These are phyloP conservation scores for Vitis hybrid DNA, from an alignment of 177 flowering plant genomes.

Conservation along the genomic window DNA sequence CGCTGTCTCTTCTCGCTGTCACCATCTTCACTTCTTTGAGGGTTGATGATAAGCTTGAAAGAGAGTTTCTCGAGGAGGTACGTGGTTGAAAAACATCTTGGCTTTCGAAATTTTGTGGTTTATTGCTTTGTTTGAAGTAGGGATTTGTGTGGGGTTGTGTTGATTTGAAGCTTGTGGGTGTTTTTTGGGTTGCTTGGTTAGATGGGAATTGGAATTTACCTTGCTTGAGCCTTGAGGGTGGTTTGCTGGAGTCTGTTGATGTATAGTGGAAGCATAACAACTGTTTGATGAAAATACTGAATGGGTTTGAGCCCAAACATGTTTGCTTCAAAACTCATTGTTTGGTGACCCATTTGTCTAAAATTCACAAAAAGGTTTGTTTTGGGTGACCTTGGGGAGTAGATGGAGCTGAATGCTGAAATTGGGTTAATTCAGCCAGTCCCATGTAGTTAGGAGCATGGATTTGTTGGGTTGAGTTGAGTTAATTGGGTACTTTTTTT, in stretches of 20 bases:
- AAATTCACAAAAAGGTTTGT: neutral
- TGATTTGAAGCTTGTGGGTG: neutral
- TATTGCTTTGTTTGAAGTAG: neutral
- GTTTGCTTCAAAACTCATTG: neutral
- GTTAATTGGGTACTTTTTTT: too few species aligned
- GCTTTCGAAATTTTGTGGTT: neutral
- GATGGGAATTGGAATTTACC: neutral
- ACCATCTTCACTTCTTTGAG: constrained; percentile 70
- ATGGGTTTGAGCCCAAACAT: neutral
- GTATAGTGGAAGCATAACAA: neutral
- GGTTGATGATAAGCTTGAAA: constrained; percentile 78
- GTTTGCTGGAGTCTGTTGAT: too few species aligned
- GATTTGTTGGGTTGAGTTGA: too few species aligned
- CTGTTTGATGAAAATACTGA: constrained; percentile 1
- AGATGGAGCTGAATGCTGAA: neutral
- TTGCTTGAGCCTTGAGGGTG: too few species aligned
- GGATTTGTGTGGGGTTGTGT: neutral
- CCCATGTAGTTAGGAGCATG: too few species aligned
- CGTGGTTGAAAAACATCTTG: neutral
- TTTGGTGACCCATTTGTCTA: neutral
- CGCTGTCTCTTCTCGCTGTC: constrained; percentile 63
- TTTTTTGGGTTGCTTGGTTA: neutral
- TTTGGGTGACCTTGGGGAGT: too few species aligned
- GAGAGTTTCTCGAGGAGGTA: constrained; percentile 81
- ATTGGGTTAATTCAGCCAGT: too few species aligned